Conservation (phyloP, 768 basidiomycete species). For the Boletus pseudo-olivaceus region DNA sequence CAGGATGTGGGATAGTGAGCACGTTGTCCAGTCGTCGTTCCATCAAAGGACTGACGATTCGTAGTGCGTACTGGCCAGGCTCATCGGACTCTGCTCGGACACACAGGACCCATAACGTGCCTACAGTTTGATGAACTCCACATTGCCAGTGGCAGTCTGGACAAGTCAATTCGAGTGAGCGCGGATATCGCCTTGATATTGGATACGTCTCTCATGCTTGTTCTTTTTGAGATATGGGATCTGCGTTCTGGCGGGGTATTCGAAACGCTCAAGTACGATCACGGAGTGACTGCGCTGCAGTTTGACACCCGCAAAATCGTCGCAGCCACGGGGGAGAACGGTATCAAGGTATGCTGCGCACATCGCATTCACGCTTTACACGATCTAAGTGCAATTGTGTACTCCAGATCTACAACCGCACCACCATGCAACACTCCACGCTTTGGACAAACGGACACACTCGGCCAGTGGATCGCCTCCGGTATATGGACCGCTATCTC, state of each 20-base stretch:
- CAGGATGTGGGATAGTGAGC: slow-evolving; percentile 98
- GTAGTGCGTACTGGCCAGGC: slow-evolving; percentile 98
- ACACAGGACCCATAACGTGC: slow-evolving; percentile 90
- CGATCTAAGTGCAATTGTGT: neutral
- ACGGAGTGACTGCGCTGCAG: slow-evolving; percentile 86
- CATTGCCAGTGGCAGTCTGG: slow-evolving; percentile 88
- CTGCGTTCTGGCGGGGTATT: slow-evolving; percentile 83
- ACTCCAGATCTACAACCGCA: slow-evolving; percentile 87
- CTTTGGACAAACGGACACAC: slow-evolving; percentile 91
- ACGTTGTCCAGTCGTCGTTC: neutral
- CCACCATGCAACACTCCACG: slow-evolving; percentile 82
- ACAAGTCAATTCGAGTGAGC: slow-evolving; percentile 86
- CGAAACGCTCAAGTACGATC: slow-evolving; percentile 88
- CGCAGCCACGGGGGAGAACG: slow-evolving; percentile 90
- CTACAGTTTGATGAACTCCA: slow-evolving; percentile 96
- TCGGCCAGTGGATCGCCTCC: slow-evolving; percentile 78
- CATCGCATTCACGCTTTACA: neutral
- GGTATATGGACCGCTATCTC: slow-evolving; percentile 96
- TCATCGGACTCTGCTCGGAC: slow-evolving; percentile 88
- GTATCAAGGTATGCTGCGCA: slow-evolving; percentile 63
- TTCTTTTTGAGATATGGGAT: slow-evolving; percentile 80
- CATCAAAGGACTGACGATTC: neutral
- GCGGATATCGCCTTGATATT: neutral
- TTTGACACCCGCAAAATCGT: slow-evolving; percentile 94
- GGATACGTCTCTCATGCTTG: neutral